Evolutionary conservation across 495 filamentous ascomycete species (phyloP).

Genomic region (Penicillium coffeae): DNA sequence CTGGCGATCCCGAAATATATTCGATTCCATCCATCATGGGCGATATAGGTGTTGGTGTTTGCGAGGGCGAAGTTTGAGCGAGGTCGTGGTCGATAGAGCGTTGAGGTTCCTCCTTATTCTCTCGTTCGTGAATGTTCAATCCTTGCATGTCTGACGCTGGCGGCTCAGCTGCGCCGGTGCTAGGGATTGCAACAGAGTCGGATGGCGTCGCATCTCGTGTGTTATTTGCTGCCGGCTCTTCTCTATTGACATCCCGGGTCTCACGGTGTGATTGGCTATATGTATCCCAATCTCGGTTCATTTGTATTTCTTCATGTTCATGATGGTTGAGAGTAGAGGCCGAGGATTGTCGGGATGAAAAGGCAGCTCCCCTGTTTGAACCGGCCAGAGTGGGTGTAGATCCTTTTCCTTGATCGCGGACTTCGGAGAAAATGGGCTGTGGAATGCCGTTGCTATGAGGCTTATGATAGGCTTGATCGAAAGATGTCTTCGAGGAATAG

Average conservation of each 20-base stretch:
- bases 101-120: too few species aligned
- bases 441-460: constrained; percentile 4
- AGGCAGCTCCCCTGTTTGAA: constrained; percentile 13
- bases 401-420: constrained; percentile 16
- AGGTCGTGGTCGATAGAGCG: too few species aligned
- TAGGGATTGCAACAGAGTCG: too few species aligned
- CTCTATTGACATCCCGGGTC: neutral
- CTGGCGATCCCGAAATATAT: too few species aligned
- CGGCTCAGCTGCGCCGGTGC: too few species aligned
- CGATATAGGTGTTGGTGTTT: too few species aligned
- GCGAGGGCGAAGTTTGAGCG: too few species aligned
- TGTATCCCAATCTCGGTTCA: neutral
- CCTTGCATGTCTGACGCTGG: too few species aligned
- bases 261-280: neutral
- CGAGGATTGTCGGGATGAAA: constrained; percentile 22
- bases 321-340: constrained; percentile 26
- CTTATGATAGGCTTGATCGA: constrained; percentile 3
- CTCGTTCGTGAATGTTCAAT: too few species aligned
- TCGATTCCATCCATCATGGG: too few species aligned
- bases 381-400: constrained; percentile 25
- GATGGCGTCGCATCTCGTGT: too few species aligned
- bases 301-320: constrained; percentile 7
- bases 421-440: constrained; percentile 9
- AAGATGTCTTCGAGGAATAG: neutral
- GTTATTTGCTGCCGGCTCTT: too few species aligned